These are phyloP conservation scores for Talaromyces sp. DNA, from an alignment of 2,329 filamentous ascomycete genomes.

Conservation along the genomic window DNA sequence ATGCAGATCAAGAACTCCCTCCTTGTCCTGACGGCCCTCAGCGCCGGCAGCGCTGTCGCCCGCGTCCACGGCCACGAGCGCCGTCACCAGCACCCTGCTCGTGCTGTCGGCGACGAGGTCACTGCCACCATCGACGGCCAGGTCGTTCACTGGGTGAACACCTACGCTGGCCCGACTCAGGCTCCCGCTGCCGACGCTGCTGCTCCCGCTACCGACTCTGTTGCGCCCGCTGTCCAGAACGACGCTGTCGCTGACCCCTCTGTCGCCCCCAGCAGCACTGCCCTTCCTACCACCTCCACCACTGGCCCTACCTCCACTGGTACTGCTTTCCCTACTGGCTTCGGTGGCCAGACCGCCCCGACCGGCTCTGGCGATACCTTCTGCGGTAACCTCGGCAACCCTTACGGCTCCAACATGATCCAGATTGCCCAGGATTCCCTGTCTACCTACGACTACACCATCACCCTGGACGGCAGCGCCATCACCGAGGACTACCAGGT, in stretches of 20 bases:
- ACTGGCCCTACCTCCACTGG: constrained; percentile 10
- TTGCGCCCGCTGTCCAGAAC: constrained; percentile 5
- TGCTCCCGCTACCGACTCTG: constrained; percentile 5
- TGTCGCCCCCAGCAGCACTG: constrained; percentile 10
- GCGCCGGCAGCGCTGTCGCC: constrained; percentile 30
- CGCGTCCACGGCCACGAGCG: constrained; percentile 34
- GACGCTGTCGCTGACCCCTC: constrained; percentile 9
- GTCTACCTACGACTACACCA: constrained; percentile 31
- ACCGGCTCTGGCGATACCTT: constrained; percentile 19
- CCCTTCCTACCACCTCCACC: background rate
- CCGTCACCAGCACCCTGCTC: constrained; percentile 30
- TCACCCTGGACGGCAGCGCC: constrained; percentile 24
- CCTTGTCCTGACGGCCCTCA: constrained; percentile 30
- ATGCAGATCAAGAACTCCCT: constrained; percentile 36
- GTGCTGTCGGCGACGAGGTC: constrained; percentile 27
- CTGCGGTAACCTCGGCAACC: constrained; percentile 30
- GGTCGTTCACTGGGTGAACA: constrained; percentile 30
- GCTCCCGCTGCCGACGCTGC: constrained; percentile 7
- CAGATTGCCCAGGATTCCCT: constrained; percentile 26
- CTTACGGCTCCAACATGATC: constrained; percentile 38
- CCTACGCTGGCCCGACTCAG: constrained; percentile 22
- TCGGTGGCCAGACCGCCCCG: constrained; percentile 22
- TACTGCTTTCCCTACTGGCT: constrained; percentile 25
- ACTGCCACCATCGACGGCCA: constrained; percentile 28
- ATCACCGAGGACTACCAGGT: constrained; percentile 28